Conservation (phyloP, 352 stramenopile genomes). For the Phytophthora meadii region DNA sequence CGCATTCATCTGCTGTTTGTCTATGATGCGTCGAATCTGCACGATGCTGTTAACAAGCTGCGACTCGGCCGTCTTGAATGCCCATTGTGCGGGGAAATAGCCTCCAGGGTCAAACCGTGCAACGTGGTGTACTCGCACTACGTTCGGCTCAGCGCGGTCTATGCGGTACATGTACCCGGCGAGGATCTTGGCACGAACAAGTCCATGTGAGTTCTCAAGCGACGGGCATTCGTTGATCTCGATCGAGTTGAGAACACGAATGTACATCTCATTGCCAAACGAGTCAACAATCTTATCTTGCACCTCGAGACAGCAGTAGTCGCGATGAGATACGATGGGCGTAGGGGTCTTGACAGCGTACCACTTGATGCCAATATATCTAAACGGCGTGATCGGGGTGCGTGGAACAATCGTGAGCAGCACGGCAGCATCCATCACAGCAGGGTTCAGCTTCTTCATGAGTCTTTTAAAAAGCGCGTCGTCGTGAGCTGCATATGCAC, state of each 20-base stretch:
- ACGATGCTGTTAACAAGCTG: conserved; percentile 81
- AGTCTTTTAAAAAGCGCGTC: conserved; percentile 78
- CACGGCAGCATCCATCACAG: conserved; percentile 81
- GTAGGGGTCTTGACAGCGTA: conserved; percentile 85
- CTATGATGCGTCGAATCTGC: conserved; percentile 81
- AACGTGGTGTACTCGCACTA: conserved; percentile 86
- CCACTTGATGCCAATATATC: conserved; percentile 91
- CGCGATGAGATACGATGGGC: conserved; percentile 80
- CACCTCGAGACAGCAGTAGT: conserved; percentile 89
- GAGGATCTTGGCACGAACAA: conserved; percentile 86
- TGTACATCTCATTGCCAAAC: conserved; percentile 87
- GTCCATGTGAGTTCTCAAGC: conserved; percentile 85
- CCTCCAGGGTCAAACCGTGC: conserved; percentile 72
- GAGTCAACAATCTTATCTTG: conserved; percentile 87
- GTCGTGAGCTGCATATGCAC: conserved; percentile 82
- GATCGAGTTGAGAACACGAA: conserved; percentile 84
- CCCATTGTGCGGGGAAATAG: conserved; percentile 84
- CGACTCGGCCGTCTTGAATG: conserved; percentile 85
- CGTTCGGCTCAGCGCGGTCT: conserved; percentile 69
- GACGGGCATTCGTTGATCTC: conserved; percentile 83
- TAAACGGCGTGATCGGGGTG: conserved; percentile 69
- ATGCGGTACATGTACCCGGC: conserved; percentile 81
- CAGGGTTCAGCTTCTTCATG: conserved; percentile 83
- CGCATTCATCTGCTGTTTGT: conserved; percentile 89
- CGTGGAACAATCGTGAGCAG: conserved; percentile 81